Percentiles rank a stretch among this genome's conserved stretches.
phyloP scores from a whole-genome alignment of 306 rosid genomes.

The Cucurbita moschata region DNA sequence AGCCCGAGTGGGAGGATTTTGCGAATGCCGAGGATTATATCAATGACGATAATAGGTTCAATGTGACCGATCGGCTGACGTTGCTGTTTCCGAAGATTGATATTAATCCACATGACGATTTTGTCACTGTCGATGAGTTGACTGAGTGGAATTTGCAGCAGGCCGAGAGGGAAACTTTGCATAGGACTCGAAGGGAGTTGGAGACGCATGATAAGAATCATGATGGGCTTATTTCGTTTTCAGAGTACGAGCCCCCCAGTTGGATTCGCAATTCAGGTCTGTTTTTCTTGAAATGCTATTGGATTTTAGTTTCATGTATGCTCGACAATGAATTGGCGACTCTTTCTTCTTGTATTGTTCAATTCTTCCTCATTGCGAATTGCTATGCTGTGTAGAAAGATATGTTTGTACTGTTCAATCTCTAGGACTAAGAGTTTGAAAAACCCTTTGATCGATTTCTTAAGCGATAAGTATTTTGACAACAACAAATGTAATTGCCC shows the following conservation, averaged over 20 bases:
- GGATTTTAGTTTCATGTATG: neutral
- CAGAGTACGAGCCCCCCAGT: slow-evolving; percentile 84
- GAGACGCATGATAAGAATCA: slow-evolving; percentile 76
- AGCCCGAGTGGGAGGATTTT: slow-evolving; percentile 87
- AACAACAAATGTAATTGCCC: neutral
- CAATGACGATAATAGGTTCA: slow-evolving; percentile 76
- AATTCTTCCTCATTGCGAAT: neutral
- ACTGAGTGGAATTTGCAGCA: slow-evolving; percentile 70
- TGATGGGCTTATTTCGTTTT: slow-evolving; percentile 58
- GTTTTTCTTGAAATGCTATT: neutral
- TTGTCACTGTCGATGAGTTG: slow-evolving; percentile 48
- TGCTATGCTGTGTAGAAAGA: neutral
- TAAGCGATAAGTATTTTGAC: neutral
- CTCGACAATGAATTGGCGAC: neutral
- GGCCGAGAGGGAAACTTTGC: slow-evolving; percentile 55
- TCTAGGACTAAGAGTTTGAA: neutral
- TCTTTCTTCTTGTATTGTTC: neutral
- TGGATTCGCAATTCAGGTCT: slow-evolving; percentile 68
- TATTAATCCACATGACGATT: slow-evolving; percentile 46
- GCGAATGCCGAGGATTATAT: slow-evolving; percentile 77
- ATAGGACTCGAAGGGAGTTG: slow-evolving; percentile 67
- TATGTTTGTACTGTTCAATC: neutral
- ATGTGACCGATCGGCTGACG: slow-evolving; percentile 45
- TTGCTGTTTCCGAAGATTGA: slow-evolving; percentile 74
- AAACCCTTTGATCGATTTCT: neutral